Evolutionary conservation across 331 rosid genomes (phyloP).

Genomic region (Saraca asoca): DNA sequence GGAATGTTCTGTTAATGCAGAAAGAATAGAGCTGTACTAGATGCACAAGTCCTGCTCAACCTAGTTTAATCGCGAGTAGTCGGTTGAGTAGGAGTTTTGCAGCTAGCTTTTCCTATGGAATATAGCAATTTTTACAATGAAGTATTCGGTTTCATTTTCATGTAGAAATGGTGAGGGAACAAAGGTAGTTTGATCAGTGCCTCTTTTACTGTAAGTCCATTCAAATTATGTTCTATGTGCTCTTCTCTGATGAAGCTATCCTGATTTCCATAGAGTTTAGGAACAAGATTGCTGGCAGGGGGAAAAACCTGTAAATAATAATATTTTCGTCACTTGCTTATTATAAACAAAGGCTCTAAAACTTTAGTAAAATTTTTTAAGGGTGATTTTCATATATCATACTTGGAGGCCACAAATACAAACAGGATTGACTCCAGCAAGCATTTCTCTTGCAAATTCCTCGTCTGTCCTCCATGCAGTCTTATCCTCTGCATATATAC

Average conservation of each 20-base stretch:
- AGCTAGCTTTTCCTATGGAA: background rate
- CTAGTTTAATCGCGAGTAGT: too few relatives aligned
- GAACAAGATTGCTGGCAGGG: constrained; percentile 74
- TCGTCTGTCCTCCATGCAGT: constrained; percentile 94
- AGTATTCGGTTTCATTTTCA: constrained; percentile 1
- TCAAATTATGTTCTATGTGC: constrained; percentile 54
- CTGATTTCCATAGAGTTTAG: constrained; percentile 67
- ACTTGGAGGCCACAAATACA: constrained; percentile 70
- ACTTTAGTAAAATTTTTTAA: background rate
- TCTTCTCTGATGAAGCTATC: constrained; percentile 64
- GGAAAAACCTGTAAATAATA: constrained; percentile 68
- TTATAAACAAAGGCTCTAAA: constrained; percentile 5
- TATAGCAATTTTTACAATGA: background rate
- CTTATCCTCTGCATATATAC: constrained; percentile 50
- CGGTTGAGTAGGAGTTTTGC: too few relatives aligned
- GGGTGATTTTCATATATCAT: background rate
- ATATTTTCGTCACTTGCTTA: constrained; percentile 6
- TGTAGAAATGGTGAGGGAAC: constrained; percentile 11
- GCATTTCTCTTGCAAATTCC: constrained; percentile 92
- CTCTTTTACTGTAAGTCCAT: constrained; percentile 61
- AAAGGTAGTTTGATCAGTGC: constrained; percentile 37
- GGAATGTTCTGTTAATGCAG: background rate
- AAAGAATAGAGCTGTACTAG: too few relatives aligned
- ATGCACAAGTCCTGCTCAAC: too few relatives aligned
- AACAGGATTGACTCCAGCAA: constrained; percentile 94